Conservation (phyloP, 2,329 filamentous ascomycete species). For the Sphaerulina vaccinii region DNA sequence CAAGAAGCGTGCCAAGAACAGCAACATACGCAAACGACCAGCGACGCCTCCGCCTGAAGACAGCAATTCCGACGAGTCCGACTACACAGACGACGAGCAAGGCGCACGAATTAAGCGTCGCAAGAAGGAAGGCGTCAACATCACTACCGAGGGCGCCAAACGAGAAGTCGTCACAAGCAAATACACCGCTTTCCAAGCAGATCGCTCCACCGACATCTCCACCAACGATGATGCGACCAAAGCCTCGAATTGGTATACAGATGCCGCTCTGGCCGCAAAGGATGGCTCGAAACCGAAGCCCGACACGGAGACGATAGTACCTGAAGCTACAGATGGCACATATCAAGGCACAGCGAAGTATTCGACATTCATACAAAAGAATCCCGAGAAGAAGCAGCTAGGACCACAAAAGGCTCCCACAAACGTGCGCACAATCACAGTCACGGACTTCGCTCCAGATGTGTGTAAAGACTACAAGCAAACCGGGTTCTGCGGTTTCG, state of each 20-base stretch:
- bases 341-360: slow-evolving; percentile 76
- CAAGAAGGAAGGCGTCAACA: slow-evolving; percentile 64
- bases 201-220: slow-evolving; percentile 62
- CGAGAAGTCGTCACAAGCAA: slow-evolving; percentile 37
- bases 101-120: slow-evolving; percentile 77
- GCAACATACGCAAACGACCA: slow-evolving; percentile 76
- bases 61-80: slow-evolving; percentile 54
- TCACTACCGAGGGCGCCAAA: slow-evolving; percentile 62
- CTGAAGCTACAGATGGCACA: slow-evolving; percentile 62
- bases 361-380: slow-evolving; percentile 74
- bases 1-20: slow-evolving; percentile 79
- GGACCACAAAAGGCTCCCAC: slow-evolving; percentile 85
- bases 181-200: slow-evolving; percentile 52
- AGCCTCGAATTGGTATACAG: slow-evolving; percentile 84
- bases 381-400: slow-evolving; percentile 69
- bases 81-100: slow-evolving; percentile 72
- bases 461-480: slow-evolving; percentile 94
- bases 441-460: slow-evolving; percentile 87
- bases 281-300: slow-evolving; percentile 12
- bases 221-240: slow-evolving; percentile 86
- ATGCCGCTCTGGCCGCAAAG: slow-evolving; percentile 49
- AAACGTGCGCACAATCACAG: slow-evolving; percentile 86
- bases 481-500: slow-evolving; percentile 70
- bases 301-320: slow-evolving; percentile 44
- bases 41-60: slow-evolving; percentile 70